Evolutionary conservation across 2,329 filamentous ascomycete species (phyloP).

Genomic region (Alternaria sp.): DNA sequence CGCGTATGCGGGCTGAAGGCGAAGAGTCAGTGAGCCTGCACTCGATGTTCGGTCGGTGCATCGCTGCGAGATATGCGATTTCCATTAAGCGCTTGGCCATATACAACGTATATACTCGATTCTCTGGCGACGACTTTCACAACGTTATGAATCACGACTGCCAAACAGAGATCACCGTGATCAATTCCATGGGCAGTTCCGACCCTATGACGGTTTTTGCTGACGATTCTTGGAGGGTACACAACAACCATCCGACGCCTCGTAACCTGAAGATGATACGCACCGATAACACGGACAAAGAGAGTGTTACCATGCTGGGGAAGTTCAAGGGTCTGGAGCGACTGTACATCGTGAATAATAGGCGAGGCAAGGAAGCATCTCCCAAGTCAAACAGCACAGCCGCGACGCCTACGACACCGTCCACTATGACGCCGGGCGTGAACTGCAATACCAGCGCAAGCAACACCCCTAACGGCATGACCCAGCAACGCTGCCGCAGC

Average conservation of each 20-base stretch:
- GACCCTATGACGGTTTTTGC: conserved; percentile 62
- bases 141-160: conserved; percentile 53
- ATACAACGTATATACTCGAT: conserved; percentile 67
- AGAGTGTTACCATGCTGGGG: conserved; percentile 55
- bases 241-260: conserved; percentile 33
- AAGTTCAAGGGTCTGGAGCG: conserved; percentile 58
- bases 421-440: conserved; percentile 30
- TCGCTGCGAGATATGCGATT: conserved; percentile 58
- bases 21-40: conserved; percentile 66
- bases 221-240: conserved; percentile 63
- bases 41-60: conserved; percentile 65
- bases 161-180: conserved; percentile 61
- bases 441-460: conserved; percentile 27
- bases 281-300: conserved; percentile 59
- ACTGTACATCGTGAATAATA: conserved; percentile 61
- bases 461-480: conserved; percentile 33
- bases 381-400: conserved; percentile 35
- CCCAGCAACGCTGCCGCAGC: conserved; percentile 44
- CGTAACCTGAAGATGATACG: conserved; percentile 58
- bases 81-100: conserved; percentile 61
- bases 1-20: conserved; percentile 67
- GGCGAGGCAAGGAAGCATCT: conserved; percentile 29
- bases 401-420: conserved; percentile 43
- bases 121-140: conserved; percentile 57
- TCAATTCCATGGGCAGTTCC: conserved; percentile 62